These are phyloP conservation scores for Apiotrichum akiyoshidainum DNA, from an alignment of 1,284 basidiomycete species.

Conservation along the genomic window DNA sequence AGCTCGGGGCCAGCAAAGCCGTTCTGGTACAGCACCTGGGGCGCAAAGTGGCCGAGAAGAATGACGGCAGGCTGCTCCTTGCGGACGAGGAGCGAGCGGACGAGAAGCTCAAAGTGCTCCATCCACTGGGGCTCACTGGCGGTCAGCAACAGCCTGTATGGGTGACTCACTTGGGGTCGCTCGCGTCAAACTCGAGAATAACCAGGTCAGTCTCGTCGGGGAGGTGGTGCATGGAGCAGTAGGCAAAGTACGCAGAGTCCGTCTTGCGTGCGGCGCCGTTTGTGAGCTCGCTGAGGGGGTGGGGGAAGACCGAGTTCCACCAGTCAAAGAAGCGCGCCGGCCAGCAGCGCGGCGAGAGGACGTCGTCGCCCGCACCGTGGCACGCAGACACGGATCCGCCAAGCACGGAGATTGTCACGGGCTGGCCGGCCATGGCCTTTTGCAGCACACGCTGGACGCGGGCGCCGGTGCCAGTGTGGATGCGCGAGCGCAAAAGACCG, in stretches of 20 bases:
- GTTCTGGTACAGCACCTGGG: slow-evolving; percentile 69
- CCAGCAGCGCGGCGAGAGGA: slow-evolving; percentile 77
- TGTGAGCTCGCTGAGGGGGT: slow-evolving; percentile 90
- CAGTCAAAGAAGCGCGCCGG: slow-evolving; percentile 89
- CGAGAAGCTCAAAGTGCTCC: slow-evolving; percentile 81
- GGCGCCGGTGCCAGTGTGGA: slow-evolving; percentile 76
- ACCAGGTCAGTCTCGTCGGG: slow-evolving; percentile 88
- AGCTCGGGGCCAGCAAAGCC: slow-evolving; percentile 85
- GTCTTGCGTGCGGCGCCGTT: slow-evolving; percentile 88
- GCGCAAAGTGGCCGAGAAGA: slow-evolving; percentile 85
- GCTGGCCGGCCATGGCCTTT: slow-evolving; percentile 77
- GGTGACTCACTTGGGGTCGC: slow-evolving; percentile 70
- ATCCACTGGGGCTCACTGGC: slow-evolving; percentile 66
- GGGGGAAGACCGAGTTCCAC: slow-evolving; percentile 92
- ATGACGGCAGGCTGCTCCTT: slow-evolving; percentile 82
- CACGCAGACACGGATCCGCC: slow-evolving; percentile 91
- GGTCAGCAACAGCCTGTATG: neutral
- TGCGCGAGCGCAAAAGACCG: slow-evolving; percentile 68
- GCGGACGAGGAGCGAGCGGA: slow-evolving; percentile 59
- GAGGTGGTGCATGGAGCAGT: slow-evolving; percentile 83
- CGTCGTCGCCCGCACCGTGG: slow-evolving; percentile 88
- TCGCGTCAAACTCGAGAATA: slow-evolving; percentile 85
- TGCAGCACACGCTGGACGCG: slow-evolving; percentile 77
- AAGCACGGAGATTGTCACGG: slow-evolving; percentile 84
- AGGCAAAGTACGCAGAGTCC: slow-evolving; percentile 87